Percentiles rank a stretch among this genome's conserved stretches.
Conservation (phyloP, 1,284 basidiomycete genomes). For the Malassezia slooffiae region DNA sequence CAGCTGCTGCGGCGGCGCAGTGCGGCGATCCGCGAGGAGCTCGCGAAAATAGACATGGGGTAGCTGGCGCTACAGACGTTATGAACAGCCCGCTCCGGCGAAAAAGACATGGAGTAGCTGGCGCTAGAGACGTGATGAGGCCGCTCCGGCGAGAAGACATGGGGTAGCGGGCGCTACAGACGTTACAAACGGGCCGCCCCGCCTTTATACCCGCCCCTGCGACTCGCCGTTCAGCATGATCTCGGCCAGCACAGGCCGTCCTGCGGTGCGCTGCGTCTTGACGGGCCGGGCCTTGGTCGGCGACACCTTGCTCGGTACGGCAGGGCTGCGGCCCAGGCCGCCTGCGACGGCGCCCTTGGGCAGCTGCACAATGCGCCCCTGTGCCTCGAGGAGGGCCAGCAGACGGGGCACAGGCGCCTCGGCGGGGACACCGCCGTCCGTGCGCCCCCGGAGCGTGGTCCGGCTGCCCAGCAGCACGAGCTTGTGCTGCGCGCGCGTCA, state of each 20-base stretch:
- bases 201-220: too few relatives aligned
- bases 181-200: too few relatives aligned
- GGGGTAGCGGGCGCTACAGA: too few relatives aligned
- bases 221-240: too few relatives aligned
- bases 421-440: neutral
- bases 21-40: slow-evolving; percentile 3
- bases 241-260: slow-evolving; percentile 1
- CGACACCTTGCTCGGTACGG: neutral
- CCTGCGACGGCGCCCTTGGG: slow-evolving; percentile 1
- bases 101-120: too few relatives aligned
- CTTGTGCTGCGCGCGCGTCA: slow-evolving; percentile 53
- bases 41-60: slow-evolving; percentile 1
- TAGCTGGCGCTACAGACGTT: too few relatives aligned
- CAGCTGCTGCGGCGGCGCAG: slow-evolving; percentile 22
- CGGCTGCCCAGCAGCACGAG: slow-evolving; percentile 29
- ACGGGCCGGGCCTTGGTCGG: slow-evolving; percentile 1
- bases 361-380: slow-evolving; percentile 7
- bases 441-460: slow-evolving; percentile 17
- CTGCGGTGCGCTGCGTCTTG: neutral
- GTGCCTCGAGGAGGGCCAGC: slow-evolving; percentile 9
- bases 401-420: slow-evolving; percentile 12
- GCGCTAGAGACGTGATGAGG: too few relatives aligned
- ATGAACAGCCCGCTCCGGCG: too few relatives aligned
- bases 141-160: too few relatives aligned
- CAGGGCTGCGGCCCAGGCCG: neutral